Conservation (phyloP, 1,139 yeast genomes). For the Taphrina wiesneri region DNA sequence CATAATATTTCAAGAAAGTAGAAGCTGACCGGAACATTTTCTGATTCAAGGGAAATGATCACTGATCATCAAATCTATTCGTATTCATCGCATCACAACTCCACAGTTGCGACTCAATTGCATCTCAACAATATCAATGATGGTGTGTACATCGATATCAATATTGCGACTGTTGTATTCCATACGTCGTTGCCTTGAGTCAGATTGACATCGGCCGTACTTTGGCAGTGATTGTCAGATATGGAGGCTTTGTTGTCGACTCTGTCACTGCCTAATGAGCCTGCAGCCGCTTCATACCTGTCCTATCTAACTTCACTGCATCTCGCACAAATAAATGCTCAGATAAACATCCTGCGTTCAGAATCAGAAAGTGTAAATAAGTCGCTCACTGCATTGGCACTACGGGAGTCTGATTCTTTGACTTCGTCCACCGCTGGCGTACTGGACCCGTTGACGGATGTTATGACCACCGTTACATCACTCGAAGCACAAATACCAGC, state of each 20-base stretch:
- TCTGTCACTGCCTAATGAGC: background rate
- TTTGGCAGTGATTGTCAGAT: background rate
- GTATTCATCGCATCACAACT: background rate
- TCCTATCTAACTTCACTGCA: conserved; percentile 11
- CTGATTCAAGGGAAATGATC: background rate
- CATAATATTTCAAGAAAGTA: no score
- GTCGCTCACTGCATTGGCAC: conserved; percentile 25
- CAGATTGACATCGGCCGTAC: background rate
- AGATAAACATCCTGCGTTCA: background rate
- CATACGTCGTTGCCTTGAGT: background rate
- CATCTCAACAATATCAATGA: no score
- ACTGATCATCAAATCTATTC: background rate
- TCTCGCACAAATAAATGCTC: conserved; percentile 1
- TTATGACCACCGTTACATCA: conserved; percentile 7
- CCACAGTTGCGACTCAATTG: background rate
- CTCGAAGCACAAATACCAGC: conserved; percentile 18
- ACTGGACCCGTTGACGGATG: conserved; percentile 11
- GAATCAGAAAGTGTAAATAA: conserved; percentile 23
- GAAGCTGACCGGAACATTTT: background rate
- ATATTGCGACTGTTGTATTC: no score
- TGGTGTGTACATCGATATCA: no score
- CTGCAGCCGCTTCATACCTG: conserved; percentile 8
- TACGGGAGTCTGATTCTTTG: conserved; percentile 19
- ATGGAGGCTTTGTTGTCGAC: conserved; percentile 19
- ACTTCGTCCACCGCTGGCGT: conserved; percentile 10